Evolutionary conservation across 208 protist genomes (phyloP).

Genomic region (Acanthamoeba sp.): DNA sequence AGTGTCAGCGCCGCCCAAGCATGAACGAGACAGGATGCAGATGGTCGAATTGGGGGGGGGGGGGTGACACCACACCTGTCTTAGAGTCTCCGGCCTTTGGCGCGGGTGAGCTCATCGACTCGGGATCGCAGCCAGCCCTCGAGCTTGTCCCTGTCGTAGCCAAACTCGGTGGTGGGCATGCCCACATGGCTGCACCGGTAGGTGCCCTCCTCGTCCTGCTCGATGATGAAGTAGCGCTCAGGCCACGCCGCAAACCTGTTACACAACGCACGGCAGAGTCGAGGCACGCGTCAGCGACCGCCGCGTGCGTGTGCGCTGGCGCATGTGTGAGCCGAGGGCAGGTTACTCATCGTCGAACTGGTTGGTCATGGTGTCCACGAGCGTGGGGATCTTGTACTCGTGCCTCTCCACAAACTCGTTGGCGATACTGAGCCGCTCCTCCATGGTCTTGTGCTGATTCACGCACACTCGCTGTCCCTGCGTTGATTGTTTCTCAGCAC

Average conservation of each 20-base stretch:
- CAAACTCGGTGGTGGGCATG: slow-evolving; percentile 42
- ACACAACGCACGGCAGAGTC: background rate
- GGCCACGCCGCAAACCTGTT: slow-evolving; percentile 27
- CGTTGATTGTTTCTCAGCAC: too few relatives aligned
- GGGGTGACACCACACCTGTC: too few relatives aligned
- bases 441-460: slow-evolving; percentile 44
- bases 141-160: slow-evolving; percentile 15
- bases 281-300: background rate
- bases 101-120: background rate
- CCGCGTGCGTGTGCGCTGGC: background rate
- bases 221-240: slow-evolving; percentile 38
- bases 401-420: slow-evolving; percentile 17
- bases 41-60: too few relatives aligned
- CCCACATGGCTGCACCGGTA: slow-evolving; percentile 33
- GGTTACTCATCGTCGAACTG: background rate
- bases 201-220: background rate
- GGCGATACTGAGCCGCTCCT: background rate
- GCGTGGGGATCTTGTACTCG: background rate
- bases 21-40: too few relatives aligned
- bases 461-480: slow-evolving; percentile 50
- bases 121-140: background rate
- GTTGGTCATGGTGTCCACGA: slow-evolving; percentile 42
- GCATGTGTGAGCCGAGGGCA: too few relatives aligned
- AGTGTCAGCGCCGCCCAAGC: too few relatives aligned
- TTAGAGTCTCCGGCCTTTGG: background rate